These are phyloP conservation scores for Neonectria faginata DNA, from an alignment of 2,329 filamentous ascomycete genomes.

Conservation along the genomic window DNA sequence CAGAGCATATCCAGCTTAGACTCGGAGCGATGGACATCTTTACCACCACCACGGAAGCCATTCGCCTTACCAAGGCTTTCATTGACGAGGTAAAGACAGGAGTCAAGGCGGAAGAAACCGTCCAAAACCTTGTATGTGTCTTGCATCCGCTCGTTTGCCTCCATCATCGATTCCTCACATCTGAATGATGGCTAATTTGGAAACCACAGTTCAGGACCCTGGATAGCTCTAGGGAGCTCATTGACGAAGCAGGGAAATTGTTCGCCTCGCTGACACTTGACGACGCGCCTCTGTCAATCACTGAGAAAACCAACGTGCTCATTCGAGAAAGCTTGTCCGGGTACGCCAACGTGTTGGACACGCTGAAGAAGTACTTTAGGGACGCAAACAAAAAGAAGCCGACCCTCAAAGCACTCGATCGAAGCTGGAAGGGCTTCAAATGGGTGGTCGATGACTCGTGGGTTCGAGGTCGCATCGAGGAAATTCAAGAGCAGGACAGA, in stretches of 20 bases:
- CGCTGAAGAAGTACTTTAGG: not conserved
- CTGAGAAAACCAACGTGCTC: not conserved
- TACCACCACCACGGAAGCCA: not conserved
- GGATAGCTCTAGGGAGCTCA: not conserved
- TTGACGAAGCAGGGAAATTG: not conserved
- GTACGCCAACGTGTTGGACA: not conserved
- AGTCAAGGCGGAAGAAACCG: not conserved
- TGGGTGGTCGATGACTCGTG: not conserved
- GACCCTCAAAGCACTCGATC: not conserved
- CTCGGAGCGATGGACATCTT: not conserved
- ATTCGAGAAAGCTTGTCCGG: not conserved
- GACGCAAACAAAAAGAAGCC: not conserved
- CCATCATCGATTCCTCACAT: not conserved
- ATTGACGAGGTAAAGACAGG: not conserved
- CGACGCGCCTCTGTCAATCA: not conserved
- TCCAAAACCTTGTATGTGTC: not conserved
- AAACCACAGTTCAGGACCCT: not conserved
- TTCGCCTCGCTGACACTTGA: not conserved
- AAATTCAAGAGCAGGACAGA: not conserved
- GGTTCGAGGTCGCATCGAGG: not conserved
- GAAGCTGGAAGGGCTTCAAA: not conserved
- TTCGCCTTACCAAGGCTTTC: not conserved
- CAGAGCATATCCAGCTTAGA: too few species aligned
- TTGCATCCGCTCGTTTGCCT: not conserved
- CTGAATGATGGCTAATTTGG: not conserved